phyloP scores from a whole-genome alignment of 2,329 filamentous ascomycete species.

The Fusarium begoniae region DNA sequence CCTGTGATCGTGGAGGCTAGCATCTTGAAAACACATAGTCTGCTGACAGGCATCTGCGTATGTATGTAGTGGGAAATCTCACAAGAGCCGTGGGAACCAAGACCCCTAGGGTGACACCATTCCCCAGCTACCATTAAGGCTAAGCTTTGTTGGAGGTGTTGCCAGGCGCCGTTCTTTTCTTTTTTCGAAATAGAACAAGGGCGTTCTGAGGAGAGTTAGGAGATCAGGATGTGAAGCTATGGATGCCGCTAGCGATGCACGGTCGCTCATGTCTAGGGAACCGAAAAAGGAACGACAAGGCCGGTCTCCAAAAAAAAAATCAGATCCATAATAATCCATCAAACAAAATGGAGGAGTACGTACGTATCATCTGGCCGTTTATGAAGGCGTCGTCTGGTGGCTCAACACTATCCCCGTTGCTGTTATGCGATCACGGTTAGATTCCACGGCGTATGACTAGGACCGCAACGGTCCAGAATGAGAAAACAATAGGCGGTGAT shows the following conservation, averaged over 20 bases:
- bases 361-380: constrained; percentile 15
- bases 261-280: constrained; percentile 13
- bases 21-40: constrained; percentile 20
- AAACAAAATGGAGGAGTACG: neutral
- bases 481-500: constrained; percentile 12
- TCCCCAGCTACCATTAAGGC: constrained; percentile 32
- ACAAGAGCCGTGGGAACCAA: neutral
- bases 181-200: constrained; percentile 28
- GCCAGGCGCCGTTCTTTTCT: constrained; percentile 26
- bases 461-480: constrained; percentile 9
- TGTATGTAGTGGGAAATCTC: neutral
- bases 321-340: constrained; percentile 25
- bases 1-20: constrained; percentile 12
- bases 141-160: constrained; percentile 38
- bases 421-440: neutral
- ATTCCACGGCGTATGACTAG: neutral
- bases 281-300: constrained; percentile 12
- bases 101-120: constrained; percentile 28
- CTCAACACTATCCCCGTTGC: constrained; percentile 4
- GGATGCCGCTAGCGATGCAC: constrained; percentile 37
- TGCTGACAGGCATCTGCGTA: constrained; percentile 16
- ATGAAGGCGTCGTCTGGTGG: constrained; percentile 6
- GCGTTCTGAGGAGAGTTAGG: constrained; percentile 18
- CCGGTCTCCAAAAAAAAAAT: neutral
- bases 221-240: constrained; percentile 25